Conservation (phyloP, 805 yeast species). For the Candida silvatica region DNA sequence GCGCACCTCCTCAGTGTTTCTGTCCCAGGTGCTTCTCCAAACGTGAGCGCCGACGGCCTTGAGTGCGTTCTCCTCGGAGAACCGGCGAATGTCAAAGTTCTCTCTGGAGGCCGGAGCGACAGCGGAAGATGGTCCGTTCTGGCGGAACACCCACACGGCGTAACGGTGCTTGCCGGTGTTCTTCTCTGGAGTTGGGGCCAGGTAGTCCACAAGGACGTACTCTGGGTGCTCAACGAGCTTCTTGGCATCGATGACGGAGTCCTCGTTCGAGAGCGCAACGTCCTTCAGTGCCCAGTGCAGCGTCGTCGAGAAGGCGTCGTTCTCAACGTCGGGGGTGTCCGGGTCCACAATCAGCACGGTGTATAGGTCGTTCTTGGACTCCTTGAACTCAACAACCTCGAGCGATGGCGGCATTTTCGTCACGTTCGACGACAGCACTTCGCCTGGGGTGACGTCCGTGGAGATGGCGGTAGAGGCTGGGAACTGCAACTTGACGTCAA, state of each 20-base stretch:
- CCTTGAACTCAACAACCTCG: slow-evolving; percentile 63
- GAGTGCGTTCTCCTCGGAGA: slow-evolving; percentile 46
- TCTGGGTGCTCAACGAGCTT: slow-evolving; percentile 28
- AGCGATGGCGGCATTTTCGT: slow-evolving; percentile 73
- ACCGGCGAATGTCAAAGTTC: slow-evolving; percentile 64
- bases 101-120: slow-evolving; percentile 27
- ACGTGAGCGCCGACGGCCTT: slow-evolving; percentile 86
- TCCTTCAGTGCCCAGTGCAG: slow-evolving; percentile 74
- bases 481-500: slow-evolving; percentile 67
- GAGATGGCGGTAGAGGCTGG: slow-evolving; percentile 53
- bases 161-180: slow-evolving; percentile 78
- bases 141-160: slow-evolving; percentile 87
- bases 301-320: slow-evolving; percentile 61
- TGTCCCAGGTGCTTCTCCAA: slow-evolving; percentile 83
- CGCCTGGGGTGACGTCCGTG: slow-evolving; percentile 76
- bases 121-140: slow-evolving; percentile 25
- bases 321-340: slow-evolving; percentile 72
- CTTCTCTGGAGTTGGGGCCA: slow-evolving; percentile 85
- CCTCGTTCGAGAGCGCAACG: slow-evolving; percentile 48
- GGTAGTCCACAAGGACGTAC: slow-evolving; percentile 47
- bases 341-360: slow-evolving; percentile 83
- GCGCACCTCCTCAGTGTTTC: slow-evolving; percentile 61
- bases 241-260: slow-evolving; percentile 44
- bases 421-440: slow-evolving; percentile 59
- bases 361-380: slow-evolving; percentile 46